These are phyloP conservation scores for Kodamaea restingae DNA, from an alignment of 805 yeast genomes.

Conservation along the genomic window DNA sequence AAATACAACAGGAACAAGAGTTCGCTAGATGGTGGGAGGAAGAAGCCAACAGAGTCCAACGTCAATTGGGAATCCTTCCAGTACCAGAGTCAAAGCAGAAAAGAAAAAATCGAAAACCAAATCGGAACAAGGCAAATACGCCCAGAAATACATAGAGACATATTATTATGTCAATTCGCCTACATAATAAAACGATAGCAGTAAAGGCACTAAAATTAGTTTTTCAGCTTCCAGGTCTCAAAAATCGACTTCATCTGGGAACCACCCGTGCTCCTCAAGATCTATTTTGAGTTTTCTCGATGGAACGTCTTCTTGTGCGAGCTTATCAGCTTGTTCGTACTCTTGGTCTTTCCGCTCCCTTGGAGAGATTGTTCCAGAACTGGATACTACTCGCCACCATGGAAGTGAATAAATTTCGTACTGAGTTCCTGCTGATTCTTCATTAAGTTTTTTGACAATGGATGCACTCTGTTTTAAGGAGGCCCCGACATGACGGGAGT, in stretches of 20 bases:
- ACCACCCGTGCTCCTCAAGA: slow-evolving; percentile 60
- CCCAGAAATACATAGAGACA: no score
- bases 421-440: slow-evolving; percentile 15
- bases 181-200: no score
- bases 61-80: slow-evolving; percentile 20
- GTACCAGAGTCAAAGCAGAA: slow-evolving; percentile 5
- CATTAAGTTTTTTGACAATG: slow-evolving; percentile 22
- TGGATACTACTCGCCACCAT: slow-evolving; percentile 76
- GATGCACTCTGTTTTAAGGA: slow-evolving; percentile 49
- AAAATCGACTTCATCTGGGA: slow-evolving; percentile 47
- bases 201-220: no score
- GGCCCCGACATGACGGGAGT: slow-evolving; percentile 72
- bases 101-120: slow-evolving; percentile 3
- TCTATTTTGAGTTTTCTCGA: slow-evolving; percentile 35
- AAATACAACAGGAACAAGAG: slow-evolving; percentile 75
- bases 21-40: slow-evolving; percentile 87
- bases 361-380: slow-evolving; percentile 61
- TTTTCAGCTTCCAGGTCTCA: neutral
- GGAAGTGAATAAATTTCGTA: slow-evolving; percentile 43
- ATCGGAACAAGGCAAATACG: neutral
- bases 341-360: slow-evolving; percentile 43
- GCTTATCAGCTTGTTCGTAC: slow-evolving; percentile 40
- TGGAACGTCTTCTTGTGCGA: slow-evolving; percentile 46
- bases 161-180: no score
- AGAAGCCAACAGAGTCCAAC: slow-evolving; percentile 66